Evolutionary conservation across 441 rosid species (phyloP), one percentile per base, ranked within the genome.

Genomic region (Populus hybrid): DNA sequence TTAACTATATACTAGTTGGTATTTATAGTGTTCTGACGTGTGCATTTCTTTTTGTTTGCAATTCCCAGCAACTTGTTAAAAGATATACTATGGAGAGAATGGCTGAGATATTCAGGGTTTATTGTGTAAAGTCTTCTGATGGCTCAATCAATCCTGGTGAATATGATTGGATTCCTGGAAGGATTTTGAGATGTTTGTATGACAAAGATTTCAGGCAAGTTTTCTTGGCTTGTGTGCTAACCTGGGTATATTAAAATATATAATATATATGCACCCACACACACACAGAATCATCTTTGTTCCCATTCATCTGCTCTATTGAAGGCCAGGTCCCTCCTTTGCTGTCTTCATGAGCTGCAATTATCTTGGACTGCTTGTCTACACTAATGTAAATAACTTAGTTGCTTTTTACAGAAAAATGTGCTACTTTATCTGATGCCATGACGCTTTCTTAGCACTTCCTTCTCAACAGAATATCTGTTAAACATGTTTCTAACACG

Each of bases 111-210:
- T 90, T 89, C 89, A 88, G 85, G 82, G 87, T 84, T 66, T 88
- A 87, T 88, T 91, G 97, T 83, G 67, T 77, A 71, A 85, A 81
- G 80, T 86, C 86, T 74, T 78, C 88, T 79, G 90, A 90, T 70
- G 87, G 83, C 63, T 87, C 91, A 80, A 77, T 80, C 70, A 82
- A 71, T 83, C 80, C 77, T 71, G 81, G 85, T 65, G 91, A 90
- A 74, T 93, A 85, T 86, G 96, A 93, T 82, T 97, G 99, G 99
- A 92, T 97, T 83, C 99, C 99, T 79, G 99, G 94, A 83, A 97
- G 90, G 90, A 82, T 97, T 83, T 82, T 97, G 88, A 93, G 94
- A 84, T 97, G 99, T 79, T 88, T 90, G 78, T 97, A 91, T 84
- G 99, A 94, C 86, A 97, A 88, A 90, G 99, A 94, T 89, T 92